Base-by-base conservation (phyloP, 2,329 filamentous ascomycete genomes). In the Ophiobolus disseminans region DNA sequence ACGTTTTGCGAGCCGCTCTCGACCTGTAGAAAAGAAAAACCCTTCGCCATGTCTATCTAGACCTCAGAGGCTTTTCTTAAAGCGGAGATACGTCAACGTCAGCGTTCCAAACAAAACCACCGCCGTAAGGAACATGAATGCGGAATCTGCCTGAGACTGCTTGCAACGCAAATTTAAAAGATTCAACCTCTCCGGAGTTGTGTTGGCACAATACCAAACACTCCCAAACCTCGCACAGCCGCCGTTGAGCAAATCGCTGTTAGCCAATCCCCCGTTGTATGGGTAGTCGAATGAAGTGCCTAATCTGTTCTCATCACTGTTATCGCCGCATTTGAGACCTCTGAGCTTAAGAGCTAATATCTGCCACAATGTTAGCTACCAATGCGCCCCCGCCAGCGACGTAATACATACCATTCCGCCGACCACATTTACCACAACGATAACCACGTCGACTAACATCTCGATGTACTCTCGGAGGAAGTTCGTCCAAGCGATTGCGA, bases 401-500 rank as follows among this genome's bases (percentile, higher is more conserved):
- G 16, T 3, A 17, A 5, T 25, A 58, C 59, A 40, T 58, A 66
- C 63, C 16, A 60, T 45, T 1, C 62, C 63, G 6, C 57, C 60
- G 5, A 56, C 50, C 4, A 62, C 22, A 30, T 65, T 62, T 8
- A 60, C 19, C 1, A 62, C 16, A 1, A 48, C 17, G 5, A 64
- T 23, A 1, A 60, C 9, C 1, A 34, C 50, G 32, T 66, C 65
- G 1, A 63, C 50, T 2, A 50, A 23, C n/a, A 48, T 40, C 2
- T 36, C 47, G n/a, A 67, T 45, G n/a, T 57, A 53, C 8, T 52
- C 53, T 22, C 57, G 45, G 10, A 65, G 34, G 1, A 50, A 26
- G 3, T 53, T 46, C 4, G 57, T 28, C 45, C 45, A 56, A 9
- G 44, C 50, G 6, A 51, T 32, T 8, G 55, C 52, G n/a, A 58